phyloP scores from a whole-genome alignment of 345 rosid species.

The Syzygium aqueum region DNA sequence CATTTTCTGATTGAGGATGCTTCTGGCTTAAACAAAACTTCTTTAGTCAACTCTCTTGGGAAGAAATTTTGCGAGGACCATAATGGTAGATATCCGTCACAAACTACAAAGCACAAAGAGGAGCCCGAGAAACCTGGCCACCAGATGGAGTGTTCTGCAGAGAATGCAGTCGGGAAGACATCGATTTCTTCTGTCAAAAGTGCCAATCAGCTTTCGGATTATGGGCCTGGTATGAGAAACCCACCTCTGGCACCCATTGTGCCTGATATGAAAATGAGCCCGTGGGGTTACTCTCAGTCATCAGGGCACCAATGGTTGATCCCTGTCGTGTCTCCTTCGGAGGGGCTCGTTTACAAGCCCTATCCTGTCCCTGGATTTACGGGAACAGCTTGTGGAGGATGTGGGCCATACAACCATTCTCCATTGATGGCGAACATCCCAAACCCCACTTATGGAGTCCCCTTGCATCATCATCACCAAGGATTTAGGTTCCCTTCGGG shows the following conservation, averaged over 20 bases:
- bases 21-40: conserved; percentile 26
- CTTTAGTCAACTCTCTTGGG: conserved; percentile 29
- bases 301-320: conserved; percentile 71
- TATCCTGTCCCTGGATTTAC: conserved; percentile 41
- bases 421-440: conserved; percentile 30
- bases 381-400: conserved; percentile 37
- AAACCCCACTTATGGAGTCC: conserved; percentile 33
- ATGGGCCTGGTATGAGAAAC: conserved; percentile 23
- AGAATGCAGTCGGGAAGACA: conserved; percentile 44
- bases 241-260: conserved; percentile 13
- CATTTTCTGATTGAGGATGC: conserved; percentile 50
- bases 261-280: conserved; percentile 16
- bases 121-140: conserved; percentile 28
- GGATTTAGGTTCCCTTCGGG: conserved; percentile 36
- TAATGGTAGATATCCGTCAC: conserved; percentile 25
- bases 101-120: conserved; percentile 19
- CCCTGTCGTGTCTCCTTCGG: conserved; percentile 87
- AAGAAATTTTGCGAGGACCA: conserved; percentile 34
- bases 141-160: conserved; percentile 42
- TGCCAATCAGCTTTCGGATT: conserved; percentile 27
- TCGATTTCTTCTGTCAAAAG: conserved; percentile 22
- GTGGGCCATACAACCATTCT: conserved; percentile 37
- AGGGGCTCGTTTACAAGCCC: conserved; percentile 89
- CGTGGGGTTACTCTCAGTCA: conserved; percentile 35
- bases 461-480: conserved; percentile 23